These are phyloP conservation scores for Xylaria sp. DNA, from an alignment of 2,329 filamentous ascomycete genomes.

Conservation along the genomic window DNA sequence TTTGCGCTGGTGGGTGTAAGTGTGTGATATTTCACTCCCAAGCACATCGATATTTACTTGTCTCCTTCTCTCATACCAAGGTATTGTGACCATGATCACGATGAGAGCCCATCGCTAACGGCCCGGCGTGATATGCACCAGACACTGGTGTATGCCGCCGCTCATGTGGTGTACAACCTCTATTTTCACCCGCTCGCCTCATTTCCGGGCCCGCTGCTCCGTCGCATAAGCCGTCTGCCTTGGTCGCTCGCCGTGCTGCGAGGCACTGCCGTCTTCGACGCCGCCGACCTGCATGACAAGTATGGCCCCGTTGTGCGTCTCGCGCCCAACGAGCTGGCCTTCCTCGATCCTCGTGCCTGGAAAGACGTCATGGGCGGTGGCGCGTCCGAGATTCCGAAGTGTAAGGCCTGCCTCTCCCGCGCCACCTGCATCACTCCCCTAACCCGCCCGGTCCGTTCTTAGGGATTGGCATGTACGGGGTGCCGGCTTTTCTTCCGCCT, in stretches of 20 bases:
- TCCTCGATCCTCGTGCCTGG: background rate
- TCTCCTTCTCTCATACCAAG: too few relatives aligned
- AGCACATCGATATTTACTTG: background rate
- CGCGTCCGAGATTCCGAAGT: background rate
- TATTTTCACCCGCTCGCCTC: background rate
- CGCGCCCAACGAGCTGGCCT: background rate
- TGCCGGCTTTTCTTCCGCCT: background rate
- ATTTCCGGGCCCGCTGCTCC: background rate
- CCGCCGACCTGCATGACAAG: background rate
- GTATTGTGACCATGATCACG: background rate
- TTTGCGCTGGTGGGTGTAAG: background rate
- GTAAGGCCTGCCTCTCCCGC: background rate
- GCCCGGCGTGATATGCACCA: background rate
- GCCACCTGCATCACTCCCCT: background rate
- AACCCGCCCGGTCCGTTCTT: background rate
- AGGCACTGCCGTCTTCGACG: background rate
- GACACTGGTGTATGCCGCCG: background rate
- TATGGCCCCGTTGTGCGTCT: background rate
- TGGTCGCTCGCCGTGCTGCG: background rate
- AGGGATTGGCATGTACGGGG: background rate
- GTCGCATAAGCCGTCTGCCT: background rate
- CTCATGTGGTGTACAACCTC: background rate
- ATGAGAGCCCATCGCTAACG: background rate
- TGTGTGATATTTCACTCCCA: background rate
- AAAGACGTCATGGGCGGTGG: background rate